Conservation (phyloP, 768 basidiomycete genomes). For the Lepiota subincarnata region DNA sequence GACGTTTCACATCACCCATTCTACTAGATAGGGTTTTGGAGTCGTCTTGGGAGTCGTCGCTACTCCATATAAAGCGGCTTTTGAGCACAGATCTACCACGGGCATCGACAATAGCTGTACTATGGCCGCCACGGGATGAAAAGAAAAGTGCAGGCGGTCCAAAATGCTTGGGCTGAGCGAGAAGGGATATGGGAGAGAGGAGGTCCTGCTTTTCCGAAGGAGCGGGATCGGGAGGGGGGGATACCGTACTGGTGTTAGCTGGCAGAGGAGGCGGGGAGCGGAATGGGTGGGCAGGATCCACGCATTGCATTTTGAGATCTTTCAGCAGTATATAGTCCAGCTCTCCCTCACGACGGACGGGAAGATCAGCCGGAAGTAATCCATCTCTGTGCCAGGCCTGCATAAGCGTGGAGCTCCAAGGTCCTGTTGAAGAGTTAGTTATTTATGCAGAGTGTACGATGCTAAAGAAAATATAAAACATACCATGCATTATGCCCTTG, state of each 20-base stretch:
- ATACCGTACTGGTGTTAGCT: conserved; percentile 23
- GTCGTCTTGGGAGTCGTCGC: conserved; percentile 51
- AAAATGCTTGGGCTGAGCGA: conserved; percentile 76
- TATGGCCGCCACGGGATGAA: conserved; percentile 86
- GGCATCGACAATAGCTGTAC: conserved; percentile 84
- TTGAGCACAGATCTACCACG: conserved; percentile 82
- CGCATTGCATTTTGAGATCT: conserved; percentile 71
- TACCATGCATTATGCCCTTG: conserved; percentile 75
- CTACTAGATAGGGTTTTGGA: conserved; percentile 33
- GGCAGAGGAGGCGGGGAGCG: conserved; percentile 22
- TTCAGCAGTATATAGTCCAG: conserved; percentile 61
- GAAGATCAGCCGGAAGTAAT: conserved; percentile 75
- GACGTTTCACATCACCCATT: conserved; percentile 78
- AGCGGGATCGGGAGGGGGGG: conserved; percentile 27
- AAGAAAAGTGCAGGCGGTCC: conserved; percentile 86
- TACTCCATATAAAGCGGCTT: conserved; percentile 75
- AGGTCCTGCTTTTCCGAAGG: conserved; percentile 42
- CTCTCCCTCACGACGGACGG: conserved; percentile 76
- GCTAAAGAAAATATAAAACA: conserved; percentile 19
- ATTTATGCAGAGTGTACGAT: conserved; percentile 8
- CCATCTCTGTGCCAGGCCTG: conserved; percentile 88
- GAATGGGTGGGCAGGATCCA: conserved; percentile 83
- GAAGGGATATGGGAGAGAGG: conserved; percentile 67
- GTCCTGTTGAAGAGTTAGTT: conserved; percentile 42
- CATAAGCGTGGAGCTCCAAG: conserved; percentile 87